phyloP scores from a whole-genome alignment of 192 early-diverging fungal species.

The Backusella tarrabulga region DNA sequence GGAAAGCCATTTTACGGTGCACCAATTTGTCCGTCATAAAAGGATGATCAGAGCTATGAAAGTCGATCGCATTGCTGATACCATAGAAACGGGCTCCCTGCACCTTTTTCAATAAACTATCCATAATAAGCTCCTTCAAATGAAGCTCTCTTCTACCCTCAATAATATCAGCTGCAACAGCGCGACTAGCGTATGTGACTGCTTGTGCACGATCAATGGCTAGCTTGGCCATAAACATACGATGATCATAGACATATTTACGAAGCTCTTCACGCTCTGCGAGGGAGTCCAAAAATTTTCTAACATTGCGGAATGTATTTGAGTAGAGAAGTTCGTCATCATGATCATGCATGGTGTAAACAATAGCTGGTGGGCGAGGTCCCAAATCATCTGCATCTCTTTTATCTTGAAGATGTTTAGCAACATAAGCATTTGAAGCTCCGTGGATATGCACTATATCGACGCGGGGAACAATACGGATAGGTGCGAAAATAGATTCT shows the following conservation, averaged over 20 bases:
- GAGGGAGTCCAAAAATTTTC: constrained; percentile 46
- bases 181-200: constrained; percentile 46
- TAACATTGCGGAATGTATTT: constrained; percentile 43
- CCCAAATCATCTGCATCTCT: constrained; percentile 27
- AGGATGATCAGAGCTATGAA: constrained; percentile 32
- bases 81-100: constrained; percentile 48
- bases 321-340: constrained; percentile 54
- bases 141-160: constrained; percentile 51
- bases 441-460: constrained; percentile 60
- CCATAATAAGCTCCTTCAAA: constrained; percentile 54
- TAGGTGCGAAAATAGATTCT: constrained; percentile 46
- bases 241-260: constrained; percentile 45
- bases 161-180: constrained; percentile 53
- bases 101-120: constrained; percentile 46
- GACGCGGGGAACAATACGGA: constrained; percentile 22
- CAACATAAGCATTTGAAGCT: constrained; percentile 51
- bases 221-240: constrained; percentile 48
- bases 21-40: constrained; percentile 44
- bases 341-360: constrained; percentile 61
- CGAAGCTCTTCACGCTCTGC: constrained; percentile 29
- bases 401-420: constrained; percentile 43
- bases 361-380: constrained; percentile 45
- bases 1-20: constrained; percentile 39
- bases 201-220: constrained; percentile 50
- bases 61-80: constrained; percentile 54